These are phyloP conservation scores for Paramecium octaurelia DNA, from an alignment of 73 alveolate genomes.

Conservation along the genomic window DNA sequence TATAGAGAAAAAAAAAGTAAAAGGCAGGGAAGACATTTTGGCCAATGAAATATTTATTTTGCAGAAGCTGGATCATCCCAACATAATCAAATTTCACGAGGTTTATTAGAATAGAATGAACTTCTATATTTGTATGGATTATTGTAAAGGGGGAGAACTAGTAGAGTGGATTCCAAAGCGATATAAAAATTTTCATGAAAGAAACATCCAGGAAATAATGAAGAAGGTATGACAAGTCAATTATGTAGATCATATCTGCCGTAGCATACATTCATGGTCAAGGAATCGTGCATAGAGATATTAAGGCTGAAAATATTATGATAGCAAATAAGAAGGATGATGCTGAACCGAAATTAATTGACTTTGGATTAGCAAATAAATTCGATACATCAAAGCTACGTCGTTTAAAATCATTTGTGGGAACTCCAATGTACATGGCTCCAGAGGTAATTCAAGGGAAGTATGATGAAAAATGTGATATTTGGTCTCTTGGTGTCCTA, in stretches of 20 bases:
- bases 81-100: constrained; percentile 78
- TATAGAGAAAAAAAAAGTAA: constrained; percentile 44
- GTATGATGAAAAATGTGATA: constrained; percentile 29
- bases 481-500: constrained; percentile 47
- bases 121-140: constrained; percentile 81
- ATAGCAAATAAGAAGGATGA: constrained; percentile 73
- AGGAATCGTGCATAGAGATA: constrained; percentile 93
- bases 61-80: constrained; percentile 75
- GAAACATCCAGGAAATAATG: constrained; percentile 14
- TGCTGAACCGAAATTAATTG: constrained; percentile 91
- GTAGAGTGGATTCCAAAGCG: constrained; percentile 66
- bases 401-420: constrained; percentile 82
- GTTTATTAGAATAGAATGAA: constrained; percentile 73
- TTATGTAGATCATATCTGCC: constrained; percentile 64
- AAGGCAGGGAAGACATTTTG: constrained; percentile 14
- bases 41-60: constrained; percentile 72
- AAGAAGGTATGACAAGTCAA: background rate
- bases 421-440: constrained; percentile 46
- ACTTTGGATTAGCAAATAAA: constrained; percentile 89
- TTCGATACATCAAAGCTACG: constrained; percentile 74
- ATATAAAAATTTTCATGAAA: constrained; percentile 29
- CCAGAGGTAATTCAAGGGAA: background rate
- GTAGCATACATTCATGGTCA: constrained; percentile 89
- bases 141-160: constrained; percentile 76
- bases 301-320: constrained; percentile 95